phyloP scores from a whole-genome alignment of 306 rosid genomes.

The Medicago arabica region DNA sequence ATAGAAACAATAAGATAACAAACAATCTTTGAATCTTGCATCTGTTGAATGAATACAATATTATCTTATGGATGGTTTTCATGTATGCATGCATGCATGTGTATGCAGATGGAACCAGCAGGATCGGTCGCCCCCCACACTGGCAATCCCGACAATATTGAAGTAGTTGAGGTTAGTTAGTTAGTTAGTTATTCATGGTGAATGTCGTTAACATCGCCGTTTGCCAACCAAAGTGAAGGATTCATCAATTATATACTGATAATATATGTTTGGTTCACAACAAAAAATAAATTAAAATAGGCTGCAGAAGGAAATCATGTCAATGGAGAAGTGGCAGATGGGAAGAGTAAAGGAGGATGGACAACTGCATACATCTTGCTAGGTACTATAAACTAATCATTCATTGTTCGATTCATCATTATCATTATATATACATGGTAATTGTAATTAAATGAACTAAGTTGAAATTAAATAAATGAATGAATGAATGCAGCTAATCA shows the following conservation, averaged over 20 bases:
- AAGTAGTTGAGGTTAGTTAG: constrained; percentile 43
- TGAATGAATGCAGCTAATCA: constrained; percentile 51
- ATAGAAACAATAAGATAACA: too few species aligned
- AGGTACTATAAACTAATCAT: constrained; percentile 22
- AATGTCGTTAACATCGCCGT: neutral
- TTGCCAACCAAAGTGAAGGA: neutral
- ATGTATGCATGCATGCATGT: neutral
- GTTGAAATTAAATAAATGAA: neutral
- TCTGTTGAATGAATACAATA: neutral
- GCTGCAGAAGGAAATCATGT: constrained; percentile 16
- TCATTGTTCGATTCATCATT: neutral
- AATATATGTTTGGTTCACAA: neutral
- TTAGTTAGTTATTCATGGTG: constrained; percentile 31
- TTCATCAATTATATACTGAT: neutral
- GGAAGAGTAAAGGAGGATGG: constrained; percentile 51
- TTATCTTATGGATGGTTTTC: neutral
- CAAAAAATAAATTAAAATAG: constrained; percentile 20
- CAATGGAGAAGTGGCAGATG: constrained; percentile 13
- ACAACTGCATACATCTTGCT: constrained; percentile 50
- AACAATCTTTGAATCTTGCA: too few species aligned
- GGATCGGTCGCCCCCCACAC: constrained; percentile 24
- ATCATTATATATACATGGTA: neutral
- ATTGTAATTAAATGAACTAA: neutral
- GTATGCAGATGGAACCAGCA: constrained; percentile 50
- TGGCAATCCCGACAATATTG: constrained; percentile 8